Base-by-base conservation (phyloP, 192 early-diverging fungal genomes). In the Cladochytrium replicatum region DNA sequence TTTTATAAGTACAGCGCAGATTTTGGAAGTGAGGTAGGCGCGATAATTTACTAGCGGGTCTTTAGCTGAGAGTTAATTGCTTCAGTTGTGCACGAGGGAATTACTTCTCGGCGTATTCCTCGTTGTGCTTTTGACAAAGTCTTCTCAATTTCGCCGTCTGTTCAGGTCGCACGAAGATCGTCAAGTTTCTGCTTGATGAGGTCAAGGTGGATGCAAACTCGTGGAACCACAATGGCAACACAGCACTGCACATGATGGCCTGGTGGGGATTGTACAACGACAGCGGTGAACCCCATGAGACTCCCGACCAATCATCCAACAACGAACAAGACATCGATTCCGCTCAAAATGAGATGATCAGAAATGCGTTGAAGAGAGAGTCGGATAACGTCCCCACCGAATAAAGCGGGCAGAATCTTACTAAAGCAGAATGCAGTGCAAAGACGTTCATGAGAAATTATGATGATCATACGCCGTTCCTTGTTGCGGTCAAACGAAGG, bases 141-240 rank as follows among this genome's bases (percentile, higher is more conserved):
- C n/a, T n/a, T n/a, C n/a, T n/a, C n/a, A n/a, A n/a, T n/a, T 60
- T 60, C 37, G 51, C 52, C 22, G 58, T 52, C 13, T 50, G 59
- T 31, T 43, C 48, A 42, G 32, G 44, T 17, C 43, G 55, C 23
- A 32, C 31, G 11, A 25, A 53, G 19, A 45, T 63, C 19, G 27
- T 63, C 2, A 21, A 30, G 23, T 63, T 51, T 32, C 42, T 63
- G 40, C 32, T 63, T 23, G 55, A 58, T 28, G 43, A 63, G 1
- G 52, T 6, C 3, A 34, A 31, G 1, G 46, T 48, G 19, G 48
- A 53, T 24, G 38, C 49, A 7, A 29, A n/a, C 26, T 44, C 40
- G 19, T 37, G 50, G 4, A 54, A 63, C 31, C 27, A 45, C 29
- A 38, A 53, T 21, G 61, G 55, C 29, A 63, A 63, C 61, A 63